phyloP scores from a whole-genome alignment of 495 filamentous ascomycete genomes.

The Oidiodendron maius region DNA sequence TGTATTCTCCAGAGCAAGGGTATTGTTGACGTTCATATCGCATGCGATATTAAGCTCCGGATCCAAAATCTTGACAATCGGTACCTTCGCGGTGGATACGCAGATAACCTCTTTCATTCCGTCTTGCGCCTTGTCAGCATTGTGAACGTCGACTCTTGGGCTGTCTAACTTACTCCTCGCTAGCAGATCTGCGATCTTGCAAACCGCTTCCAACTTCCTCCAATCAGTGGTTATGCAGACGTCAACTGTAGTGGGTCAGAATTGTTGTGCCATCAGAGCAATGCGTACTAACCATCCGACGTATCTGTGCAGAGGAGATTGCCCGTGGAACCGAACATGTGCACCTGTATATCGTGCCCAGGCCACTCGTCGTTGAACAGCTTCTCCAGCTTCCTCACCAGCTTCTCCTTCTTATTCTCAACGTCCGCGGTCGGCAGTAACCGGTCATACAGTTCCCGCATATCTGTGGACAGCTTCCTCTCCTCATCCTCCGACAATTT shows the following conservation, averaged over 20 bases:
- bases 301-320: constrained; percentile 94
- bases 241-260: constrained; percentile 60
- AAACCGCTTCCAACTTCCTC: constrained; percentile 81
- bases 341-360: constrained; percentile 79
- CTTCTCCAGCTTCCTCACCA: constrained; percentile 80
- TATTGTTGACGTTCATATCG: constrained; percentile 99
- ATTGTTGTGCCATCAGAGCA: constrained; percentile 13
- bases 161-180: constrained; percentile 61
- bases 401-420: constrained; percentile 62
- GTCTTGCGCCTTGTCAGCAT: constrained; percentile 43
- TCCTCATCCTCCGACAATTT: constrained; percentile 71
- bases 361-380: constrained; percentile 89
- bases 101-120: constrained; percentile 96
- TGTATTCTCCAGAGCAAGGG: constrained; percentile 88
- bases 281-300: constrained; percentile 72
- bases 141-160: not conserved
- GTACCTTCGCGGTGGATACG: constrained; percentile 88
- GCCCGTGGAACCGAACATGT: constrained; percentile 94
- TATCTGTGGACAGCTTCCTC: constrained; percentile 68
- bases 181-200: constrained; percentile 77
- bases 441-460: constrained; percentile 75
- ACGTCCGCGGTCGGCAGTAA: constrained; percentile 79
- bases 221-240: constrained; percentile 92
- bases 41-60: constrained; percentile 86
- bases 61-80: constrained; percentile 99